Conservation (phyloP, 1,284 basidiomycete species). For the Pulveroboletus ridleyi region DNA sequence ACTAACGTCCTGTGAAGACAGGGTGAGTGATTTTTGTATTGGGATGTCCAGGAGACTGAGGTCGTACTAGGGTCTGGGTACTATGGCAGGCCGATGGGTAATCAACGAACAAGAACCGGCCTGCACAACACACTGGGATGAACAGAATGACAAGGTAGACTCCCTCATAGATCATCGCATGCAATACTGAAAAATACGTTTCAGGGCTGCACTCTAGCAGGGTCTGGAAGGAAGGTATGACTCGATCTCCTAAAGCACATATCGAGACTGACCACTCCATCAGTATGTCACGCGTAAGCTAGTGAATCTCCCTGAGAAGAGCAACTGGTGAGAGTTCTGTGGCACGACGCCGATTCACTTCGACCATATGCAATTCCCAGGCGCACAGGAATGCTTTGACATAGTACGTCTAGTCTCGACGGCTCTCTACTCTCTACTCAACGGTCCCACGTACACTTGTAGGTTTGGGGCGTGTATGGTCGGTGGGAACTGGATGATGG, state of each 20-base stretch:
- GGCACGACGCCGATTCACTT: slow-evolving; percentile 33
- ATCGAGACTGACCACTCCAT: slow-evolving; percentile 8
- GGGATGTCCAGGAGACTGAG: not conserved
- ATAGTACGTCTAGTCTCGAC: slow-evolving; percentile 17
- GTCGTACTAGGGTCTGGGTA: slow-evolving; percentile 26
- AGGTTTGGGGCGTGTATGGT: slow-evolving; percentile 27
- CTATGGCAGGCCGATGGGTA: slow-evolving; percentile 32
- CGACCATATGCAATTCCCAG: slow-evolving; percentile 22
- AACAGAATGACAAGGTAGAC: slow-evolving; percentile 27
- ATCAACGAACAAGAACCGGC: slow-evolving; percentile 28
- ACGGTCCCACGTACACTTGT: not conserved
- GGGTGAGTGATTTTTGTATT: not conserved
- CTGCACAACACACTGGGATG: slow-evolving; percentile 32
- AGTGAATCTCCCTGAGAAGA: slow-evolving; percentile 27
- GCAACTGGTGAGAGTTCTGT: slow-evolving; percentile 35
- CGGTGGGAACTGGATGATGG: slow-evolving; percentile 33
- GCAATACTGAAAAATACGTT: slow-evolving; percentile 5
- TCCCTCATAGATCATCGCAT: too few relatives aligned
- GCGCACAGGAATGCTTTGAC: slow-evolving; percentile 29
- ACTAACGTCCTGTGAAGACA: not conserved
- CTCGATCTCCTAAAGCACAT: not conserved
- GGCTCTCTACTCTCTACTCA: not conserved
- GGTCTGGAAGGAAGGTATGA: slow-evolving; percentile 32
- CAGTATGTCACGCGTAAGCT: slow-evolving; percentile 30
- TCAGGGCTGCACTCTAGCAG: slow-evolving; percentile 35